phyloP scores from a whole-genome alignment of 1,284 basidiomycete genomes.

The Papiliotrema flavescens region DNA sequence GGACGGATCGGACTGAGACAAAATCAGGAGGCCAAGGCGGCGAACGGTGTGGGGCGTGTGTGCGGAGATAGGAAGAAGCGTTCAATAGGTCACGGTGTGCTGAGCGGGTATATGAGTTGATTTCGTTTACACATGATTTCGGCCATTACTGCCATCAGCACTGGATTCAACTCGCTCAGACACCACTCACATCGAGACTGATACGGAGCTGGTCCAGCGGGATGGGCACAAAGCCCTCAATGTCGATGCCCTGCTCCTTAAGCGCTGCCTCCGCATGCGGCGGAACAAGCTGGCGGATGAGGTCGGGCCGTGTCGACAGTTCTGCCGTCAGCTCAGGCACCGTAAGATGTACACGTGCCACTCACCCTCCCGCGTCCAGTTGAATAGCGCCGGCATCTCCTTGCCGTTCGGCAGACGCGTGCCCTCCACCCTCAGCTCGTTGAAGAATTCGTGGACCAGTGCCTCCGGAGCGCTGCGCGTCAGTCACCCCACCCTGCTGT shows the following conservation, averaged over 20 bases:
- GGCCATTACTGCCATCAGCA: too few species aligned
- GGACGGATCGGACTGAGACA: too few species aligned
- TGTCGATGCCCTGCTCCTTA: constrained; percentile 74
- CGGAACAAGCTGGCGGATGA: constrained; percentile 87
- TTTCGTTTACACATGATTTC: too few species aligned
- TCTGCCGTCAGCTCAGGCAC: constrained; percentile 55
- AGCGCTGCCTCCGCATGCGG: constrained; percentile 84
- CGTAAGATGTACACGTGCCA: constrained; percentile 7
- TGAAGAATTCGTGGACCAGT: constrained; percentile 95
- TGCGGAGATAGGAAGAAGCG: too few species aligned
- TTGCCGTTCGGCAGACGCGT: constrained; percentile 95
- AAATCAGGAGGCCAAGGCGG: too few species aligned
- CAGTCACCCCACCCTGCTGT: not conserved
- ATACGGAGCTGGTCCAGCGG: constrained; percentile 87
- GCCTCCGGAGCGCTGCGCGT: constrained; percentile 69
- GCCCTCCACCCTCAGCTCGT: constrained; percentile 85
- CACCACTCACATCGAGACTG: constrained; percentile 63
- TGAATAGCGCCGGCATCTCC: constrained; percentile 88
- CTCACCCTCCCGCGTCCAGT: constrained; percentile 94
- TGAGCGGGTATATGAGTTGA: too few species aligned
- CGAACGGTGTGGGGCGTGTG: too few species aligned
- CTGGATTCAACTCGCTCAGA: too few species aligned
- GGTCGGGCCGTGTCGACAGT: constrained; percentile 90
- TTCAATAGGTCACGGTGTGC: too few species aligned
- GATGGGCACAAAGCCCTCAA: constrained; percentile 92